Evolutionary conservation across 805 yeast genomes (phyloP), one percentile per base, ranked within the genome.

Genomic region (Nakazawaea ernobii): DNA sequence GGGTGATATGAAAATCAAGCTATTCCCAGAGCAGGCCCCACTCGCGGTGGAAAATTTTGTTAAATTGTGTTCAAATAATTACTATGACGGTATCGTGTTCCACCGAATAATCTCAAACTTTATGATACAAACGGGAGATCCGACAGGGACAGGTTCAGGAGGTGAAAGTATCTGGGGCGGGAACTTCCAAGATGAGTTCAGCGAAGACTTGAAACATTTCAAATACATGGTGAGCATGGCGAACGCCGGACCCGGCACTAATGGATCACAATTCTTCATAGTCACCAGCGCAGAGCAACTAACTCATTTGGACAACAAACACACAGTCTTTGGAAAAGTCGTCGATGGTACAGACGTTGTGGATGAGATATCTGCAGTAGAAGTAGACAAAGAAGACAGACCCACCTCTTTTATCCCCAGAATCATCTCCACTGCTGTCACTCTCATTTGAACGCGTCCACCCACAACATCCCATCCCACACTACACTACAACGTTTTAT

Each of bases 71-170:
- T 17, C 53, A 32, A 58, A 57, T 4, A 67, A 67, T 11, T 73
- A 70, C 52, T 73, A 73, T 57, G 61, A 73, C 51, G 55, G 61
- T 24, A 53, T 67, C 14, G 64, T 63, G 55, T 73, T 73, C 62
- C 77, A 72, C 53, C 61, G 77, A 49, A 74, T 79, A 14, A 77
- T 79, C 53, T 69, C 73, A 52, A 71, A 69, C 45, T 79, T 79
- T 54, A 79, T 79, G 83, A 72, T 80, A 53, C 84, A 79, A 58
- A 78, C 79, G 38, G 84, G 84, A 24, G 84, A 79, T 58, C 72
- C 80, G 43, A 46, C 54, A 3, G 72, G 72, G 6, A 66, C 66
- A 47, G 72, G 72, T 6, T 64, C 70, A 1, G 72, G 72, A 6
- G 72, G 72, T 4, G 63, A 63, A 37, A 55, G 63, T 36, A 59